Evolutionary conservation across 805 yeast genomes (phyloP).

Genomic region (Crinitomyces ghanaensis): DNA sequence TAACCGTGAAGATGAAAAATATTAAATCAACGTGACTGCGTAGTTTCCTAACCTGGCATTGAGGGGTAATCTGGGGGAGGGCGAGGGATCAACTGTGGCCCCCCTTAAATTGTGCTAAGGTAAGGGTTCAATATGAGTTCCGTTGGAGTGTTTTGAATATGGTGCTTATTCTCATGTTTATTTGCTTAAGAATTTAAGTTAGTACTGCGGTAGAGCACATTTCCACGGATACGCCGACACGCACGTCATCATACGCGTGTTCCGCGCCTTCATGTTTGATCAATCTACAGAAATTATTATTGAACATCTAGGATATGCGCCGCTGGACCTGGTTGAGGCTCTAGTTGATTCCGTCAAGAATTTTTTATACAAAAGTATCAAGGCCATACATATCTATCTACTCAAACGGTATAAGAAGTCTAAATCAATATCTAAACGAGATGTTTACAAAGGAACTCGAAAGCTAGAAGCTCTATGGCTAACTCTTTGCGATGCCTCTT

Average conservation of each 20-base stretch:
- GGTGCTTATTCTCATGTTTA: too few relatives aligned
- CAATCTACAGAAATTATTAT: constrained; percentile 38
- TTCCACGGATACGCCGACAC: too few relatives aligned
- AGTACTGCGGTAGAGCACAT: neutral
- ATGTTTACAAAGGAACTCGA: constrained; percentile 68
- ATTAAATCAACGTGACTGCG: constrained; percentile 4
- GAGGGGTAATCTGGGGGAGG: neutral
- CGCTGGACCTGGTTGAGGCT: constrained; percentile 73
- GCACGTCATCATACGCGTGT: too few relatives aligned
- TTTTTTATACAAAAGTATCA: constrained; percentile 69
- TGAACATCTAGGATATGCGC: constrained; percentile 80
- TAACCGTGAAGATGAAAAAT: neutral
- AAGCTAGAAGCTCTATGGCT: constrained; percentile 68
- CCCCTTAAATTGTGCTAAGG: neutral
- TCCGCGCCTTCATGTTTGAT: constrained; percentile 6
- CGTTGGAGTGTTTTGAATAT: too few relatives aligned
- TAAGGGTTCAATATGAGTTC: neutral
- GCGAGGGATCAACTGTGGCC: neutral
- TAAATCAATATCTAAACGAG: constrained; percentile 24
- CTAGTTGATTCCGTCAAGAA: constrained; percentile 81
- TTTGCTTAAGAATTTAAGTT: too few relatives aligned
- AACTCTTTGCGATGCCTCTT: constrained; percentile 63
- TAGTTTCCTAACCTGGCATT: neutral
- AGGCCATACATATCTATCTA: constrained; percentile 62
- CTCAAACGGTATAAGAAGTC: constrained; percentile 23